A percentile compares a stretch with the other conserved stretches of the same genome.
These are phyloP conservation scores for Nannizzia gypsea DNA, from an alignment of 2,329 filamentous ascomycete species.

Conservation along the genomic window DNA sequence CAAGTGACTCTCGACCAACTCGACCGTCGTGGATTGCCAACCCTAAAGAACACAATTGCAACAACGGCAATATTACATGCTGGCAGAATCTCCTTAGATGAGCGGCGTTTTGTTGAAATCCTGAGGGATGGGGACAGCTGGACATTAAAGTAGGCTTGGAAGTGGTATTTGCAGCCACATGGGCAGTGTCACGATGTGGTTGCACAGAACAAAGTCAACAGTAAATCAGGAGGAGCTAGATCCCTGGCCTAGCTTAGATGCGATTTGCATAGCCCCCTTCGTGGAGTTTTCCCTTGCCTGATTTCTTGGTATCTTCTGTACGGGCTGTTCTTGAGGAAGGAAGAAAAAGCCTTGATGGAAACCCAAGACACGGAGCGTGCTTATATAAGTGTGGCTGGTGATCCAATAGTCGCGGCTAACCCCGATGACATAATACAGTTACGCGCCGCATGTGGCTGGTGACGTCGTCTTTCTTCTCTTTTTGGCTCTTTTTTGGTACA, in stretches of 20 bases:
- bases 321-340: background rate
- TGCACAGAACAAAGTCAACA: background rate
- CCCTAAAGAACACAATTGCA: constrained; percentile 75
- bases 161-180: constrained; percentile 3
- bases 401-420: background rate
- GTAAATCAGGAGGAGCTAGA: background rate
- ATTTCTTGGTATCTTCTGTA: background rate
- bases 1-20: constrained; percentile 60
- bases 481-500: background rate
- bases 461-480: background rate
- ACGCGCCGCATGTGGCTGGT: background rate
- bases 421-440: background rate
- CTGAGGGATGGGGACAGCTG: constrained; percentile 39
- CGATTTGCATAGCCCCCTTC: background rate
- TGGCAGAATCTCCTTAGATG: constrained; percentile 71
- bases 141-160: constrained; percentile 42
- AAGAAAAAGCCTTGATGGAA: background rate
- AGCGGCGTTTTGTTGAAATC: constrained; percentile 65
- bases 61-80: constrained; percentile 88
- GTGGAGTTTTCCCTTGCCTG: background rate
- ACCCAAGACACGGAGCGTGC: too few relatives aligned
- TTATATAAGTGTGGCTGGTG: background rate
- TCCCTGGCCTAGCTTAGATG: background rate
- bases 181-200: background rate
- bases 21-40: constrained; percentile 70